Percentiles rank a stretch among this genome's conserved stretches.
These are phyloP conservation scores for Ophiostoma ips DNA, from an alignment of 2,329 filamentous ascomycete genomes.

Conservation along the genomic window DNA sequence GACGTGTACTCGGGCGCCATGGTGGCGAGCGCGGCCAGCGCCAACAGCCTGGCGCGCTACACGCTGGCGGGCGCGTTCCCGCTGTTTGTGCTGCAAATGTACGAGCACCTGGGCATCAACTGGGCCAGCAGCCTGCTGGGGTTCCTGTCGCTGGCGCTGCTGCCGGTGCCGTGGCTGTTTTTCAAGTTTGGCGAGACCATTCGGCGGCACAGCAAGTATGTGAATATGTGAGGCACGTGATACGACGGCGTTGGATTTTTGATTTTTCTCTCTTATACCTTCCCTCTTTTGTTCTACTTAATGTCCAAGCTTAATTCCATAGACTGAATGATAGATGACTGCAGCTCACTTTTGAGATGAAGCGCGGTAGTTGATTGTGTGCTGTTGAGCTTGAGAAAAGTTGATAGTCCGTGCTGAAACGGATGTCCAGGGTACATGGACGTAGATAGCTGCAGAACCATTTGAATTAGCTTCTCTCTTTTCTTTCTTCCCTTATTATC, in stretches of 20 bases:
- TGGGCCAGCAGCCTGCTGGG: conserved; percentile 35
- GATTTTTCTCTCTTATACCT: background rate
- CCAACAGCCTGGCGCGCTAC: conserved; percentile 45
- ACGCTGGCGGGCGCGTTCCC: conserved; percentile 42
- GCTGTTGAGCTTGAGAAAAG: too few relatives aligned
- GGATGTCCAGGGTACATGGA: too few relatives aligned
- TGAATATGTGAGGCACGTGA: background rate
- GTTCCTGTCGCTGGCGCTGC: conserved; percentile 31
- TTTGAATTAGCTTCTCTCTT: too few relatives aligned
- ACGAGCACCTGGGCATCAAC: conserved; percentile 26
- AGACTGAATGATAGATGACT: background rate
- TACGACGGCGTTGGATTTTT: background rate
- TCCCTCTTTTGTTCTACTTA: too few relatives aligned
- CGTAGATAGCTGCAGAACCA: too few relatives aligned
- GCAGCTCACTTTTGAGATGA: background rate
- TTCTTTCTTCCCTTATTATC: background rate
- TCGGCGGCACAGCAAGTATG: conserved; percentile 25
- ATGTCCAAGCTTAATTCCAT: background rate
- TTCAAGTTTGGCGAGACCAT: conserved; percentile 33
- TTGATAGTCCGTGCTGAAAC: too few relatives aligned
- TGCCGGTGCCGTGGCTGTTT: conserved; percentile 39
- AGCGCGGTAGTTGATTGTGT: too few relatives aligned
- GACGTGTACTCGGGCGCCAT: conserved; percentile 42
- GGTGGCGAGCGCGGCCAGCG: conserved; percentile 44
- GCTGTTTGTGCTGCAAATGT: conserved; percentile 46